phyloP scores from a whole-genome alignment of 768 basidiomycete species.

The Cantharellus anzutake region DNA sequence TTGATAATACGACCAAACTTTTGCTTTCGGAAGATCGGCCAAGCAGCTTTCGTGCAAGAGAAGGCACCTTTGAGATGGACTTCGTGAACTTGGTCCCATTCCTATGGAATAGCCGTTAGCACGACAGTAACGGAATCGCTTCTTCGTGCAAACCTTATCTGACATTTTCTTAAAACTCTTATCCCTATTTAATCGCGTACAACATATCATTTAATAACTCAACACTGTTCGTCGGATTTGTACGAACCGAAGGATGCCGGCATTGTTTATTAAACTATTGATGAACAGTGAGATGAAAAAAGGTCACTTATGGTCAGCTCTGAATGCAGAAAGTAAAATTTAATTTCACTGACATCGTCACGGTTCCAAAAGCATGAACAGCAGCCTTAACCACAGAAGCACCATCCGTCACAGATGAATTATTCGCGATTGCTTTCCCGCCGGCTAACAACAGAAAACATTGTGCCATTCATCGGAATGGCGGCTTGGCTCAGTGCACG shows the following conservation, averaged over 20 bases:
- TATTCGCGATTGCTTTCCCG: conserved; percentile 75
- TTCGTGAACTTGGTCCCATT: conserved; percentile 74
- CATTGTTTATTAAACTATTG: conserved; percentile 69
- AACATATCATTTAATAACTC: neutral
- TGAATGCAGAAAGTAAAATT: neutral
- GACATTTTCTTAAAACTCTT: conserved; percentile 67
- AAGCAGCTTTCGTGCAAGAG: conserved; percentile 82
- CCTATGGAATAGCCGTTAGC: conserved; percentile 18
- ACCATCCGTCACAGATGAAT: conserved; percentile 75
- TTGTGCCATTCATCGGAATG: conserved; percentile 1
- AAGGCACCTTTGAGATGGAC: conserved; percentile 93
- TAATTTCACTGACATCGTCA: conserved; percentile 34
- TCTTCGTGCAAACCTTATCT: conserved; percentile 29
- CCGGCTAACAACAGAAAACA: conserved; percentile 33
- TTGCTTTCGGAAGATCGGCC: conserved; percentile 89
- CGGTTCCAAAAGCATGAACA: conserved; percentile 60
- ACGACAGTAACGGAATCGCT: neutral
- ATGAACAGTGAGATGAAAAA: neutral
- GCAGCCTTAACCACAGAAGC: conserved; percentile 72
- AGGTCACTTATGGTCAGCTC: neutral
- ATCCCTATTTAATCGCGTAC: conserved; percentile 1
- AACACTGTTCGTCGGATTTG: too few relatives aligned
- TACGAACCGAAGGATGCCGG: conserved; percentile 62
- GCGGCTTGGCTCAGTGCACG: conserved; percentile 12
- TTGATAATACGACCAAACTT: conserved; percentile 91